Evolutionary conservation across 192 early-diverging fungal genomes (phyloP).

Genomic region (Coemansia sp.): DNA sequence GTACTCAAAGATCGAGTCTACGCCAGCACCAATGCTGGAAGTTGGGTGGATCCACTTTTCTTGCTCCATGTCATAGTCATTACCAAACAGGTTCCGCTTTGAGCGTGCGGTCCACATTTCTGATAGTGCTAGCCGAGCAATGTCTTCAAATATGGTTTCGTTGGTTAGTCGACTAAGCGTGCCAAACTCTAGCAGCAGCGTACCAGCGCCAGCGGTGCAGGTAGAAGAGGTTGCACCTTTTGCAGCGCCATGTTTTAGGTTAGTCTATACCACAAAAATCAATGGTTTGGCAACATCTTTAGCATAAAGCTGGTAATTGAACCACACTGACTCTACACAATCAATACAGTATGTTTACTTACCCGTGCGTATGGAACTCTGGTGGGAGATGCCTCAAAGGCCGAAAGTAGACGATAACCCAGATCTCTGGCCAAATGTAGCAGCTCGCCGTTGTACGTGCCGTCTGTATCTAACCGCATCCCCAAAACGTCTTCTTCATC

Average conservation of each 20-base stretch:
- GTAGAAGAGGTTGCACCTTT: constrained; percentile 69
- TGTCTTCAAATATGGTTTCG: constrained; percentile 71
- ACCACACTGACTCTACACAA: not conserved
- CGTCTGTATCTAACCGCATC: constrained; percentile 48
- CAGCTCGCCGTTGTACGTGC: constrained; percentile 76
- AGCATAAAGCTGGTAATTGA: not conserved
- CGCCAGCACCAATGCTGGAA: constrained; percentile 82
- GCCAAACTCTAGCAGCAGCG: constrained; percentile 90
- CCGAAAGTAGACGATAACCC: constrained; percentile 80
- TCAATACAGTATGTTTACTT: not conserved
- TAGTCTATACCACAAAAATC: constrained; percentile 32
- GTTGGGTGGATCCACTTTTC: constrained; percentile 54
- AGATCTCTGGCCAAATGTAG: constrained; percentile 76
- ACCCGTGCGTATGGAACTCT: constrained; percentile 78
- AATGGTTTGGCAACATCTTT: not conserved
- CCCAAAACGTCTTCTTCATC: constrained; percentile 60
- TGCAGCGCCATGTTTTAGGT: constrained; percentile 73
- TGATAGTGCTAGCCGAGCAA: constrained; percentile 66
- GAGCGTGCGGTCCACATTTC: constrained; percentile 81
- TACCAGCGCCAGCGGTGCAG: constrained; percentile 88
- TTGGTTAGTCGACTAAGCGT: constrained; percentile 82
- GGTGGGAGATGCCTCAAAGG: constrained; percentile 77
- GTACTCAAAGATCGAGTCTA: constrained; percentile 94
- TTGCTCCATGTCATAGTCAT: constrained; percentile 72
- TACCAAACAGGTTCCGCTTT: constrained; percentile 75